Percentiles rank a stretch among this genome's conserved stretches.
phyloP scores from a whole-genome alignment of 768 basidiomycete species.

The Pleurotus pulmonarius region DNA sequence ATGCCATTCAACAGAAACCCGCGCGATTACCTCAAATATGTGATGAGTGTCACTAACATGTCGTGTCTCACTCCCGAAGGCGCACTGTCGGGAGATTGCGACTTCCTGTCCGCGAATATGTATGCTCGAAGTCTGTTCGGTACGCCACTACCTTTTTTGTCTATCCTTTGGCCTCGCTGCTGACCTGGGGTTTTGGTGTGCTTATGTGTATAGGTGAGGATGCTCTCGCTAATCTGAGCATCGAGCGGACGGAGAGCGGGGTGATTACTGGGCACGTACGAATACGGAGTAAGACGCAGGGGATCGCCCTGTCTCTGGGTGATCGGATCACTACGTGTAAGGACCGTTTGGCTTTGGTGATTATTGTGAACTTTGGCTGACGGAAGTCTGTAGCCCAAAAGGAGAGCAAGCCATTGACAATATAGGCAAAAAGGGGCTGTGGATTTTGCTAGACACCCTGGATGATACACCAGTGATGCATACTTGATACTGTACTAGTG shows the following conservation, averaged over 20 bases:
- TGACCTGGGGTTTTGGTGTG: background rate
- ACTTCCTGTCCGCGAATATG: constrained; percentile 96
- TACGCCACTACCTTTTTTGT: constrained; percentile 30
- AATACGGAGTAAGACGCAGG: constrained; percentile 96
- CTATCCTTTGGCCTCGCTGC: background rate
- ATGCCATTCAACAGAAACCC: constrained; percentile 60
- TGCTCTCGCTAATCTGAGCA: constrained; percentile 89
- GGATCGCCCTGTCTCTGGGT: constrained; percentile 92
- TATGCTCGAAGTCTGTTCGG: constrained; percentile 95
- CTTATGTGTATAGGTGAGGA: constrained; percentile 68
- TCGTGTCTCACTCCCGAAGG: constrained; percentile 94
- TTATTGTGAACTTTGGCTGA: background rate
- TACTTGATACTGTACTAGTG: too few species aligned
- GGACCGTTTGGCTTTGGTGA: constrained; percentile 10
- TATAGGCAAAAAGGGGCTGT: constrained; percentile 14
- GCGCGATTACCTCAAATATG: constrained; percentile 86
- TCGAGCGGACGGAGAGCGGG: constrained; percentile 82
- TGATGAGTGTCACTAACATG: constrained; percentile 98
- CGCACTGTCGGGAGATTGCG: constrained; percentile 91
- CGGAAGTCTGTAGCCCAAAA: constrained; percentile 30
- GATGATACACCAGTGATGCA: too few species aligned
- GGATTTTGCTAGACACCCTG: too few species aligned
- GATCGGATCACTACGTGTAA: constrained; percentile 75
- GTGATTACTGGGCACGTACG: constrained; percentile 90
- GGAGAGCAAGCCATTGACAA: constrained; percentile 32